A percentile compares a stretch with the other conserved stretches of the same genome.
These are phyloP conservation scores for Solanum commersonii DNA, from an alignment of 257 asterid genomes.

Conservation along the genomic window DNA sequence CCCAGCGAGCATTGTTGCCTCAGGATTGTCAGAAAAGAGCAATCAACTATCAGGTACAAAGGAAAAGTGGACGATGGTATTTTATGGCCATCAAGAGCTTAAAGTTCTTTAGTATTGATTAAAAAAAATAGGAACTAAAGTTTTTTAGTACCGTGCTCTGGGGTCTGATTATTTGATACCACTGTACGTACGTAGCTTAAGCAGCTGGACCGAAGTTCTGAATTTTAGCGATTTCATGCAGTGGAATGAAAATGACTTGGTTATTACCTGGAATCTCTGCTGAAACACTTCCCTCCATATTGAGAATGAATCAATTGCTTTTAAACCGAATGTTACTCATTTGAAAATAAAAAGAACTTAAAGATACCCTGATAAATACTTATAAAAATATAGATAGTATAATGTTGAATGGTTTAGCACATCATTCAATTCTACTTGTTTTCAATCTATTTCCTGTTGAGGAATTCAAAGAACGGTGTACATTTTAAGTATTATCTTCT, in stretches of 20 bases:
- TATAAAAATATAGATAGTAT: background rate
- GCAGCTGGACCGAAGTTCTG: background rate
- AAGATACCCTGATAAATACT: background rate
- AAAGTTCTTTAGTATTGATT: background rate
- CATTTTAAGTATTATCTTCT: background rate
- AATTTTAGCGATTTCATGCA: background rate
- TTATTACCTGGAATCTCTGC: background rate
- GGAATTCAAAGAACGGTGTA: background rate
- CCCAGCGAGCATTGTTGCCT: conserved; percentile 78
- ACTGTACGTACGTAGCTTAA: background rate
- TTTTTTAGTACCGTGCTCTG: background rate
- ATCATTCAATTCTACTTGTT: background rate
- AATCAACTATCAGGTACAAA: conserved; percentile 48
- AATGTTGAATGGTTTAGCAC: background rate
- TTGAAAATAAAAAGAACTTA: background rate
- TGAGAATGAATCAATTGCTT: background rate
- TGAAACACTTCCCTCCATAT: background rate
- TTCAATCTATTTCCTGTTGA: background rate
- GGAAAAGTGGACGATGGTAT: background rate
- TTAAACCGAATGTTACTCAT: background rate
- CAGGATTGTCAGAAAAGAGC: conserved; percentile 56
- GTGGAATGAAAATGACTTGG: background rate
- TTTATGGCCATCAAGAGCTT: background rate
- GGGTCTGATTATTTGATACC: background rate
- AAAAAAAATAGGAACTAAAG: background rate